Base-by-base conservation (phyloP, 176 grass and related monocot genomes). In the Otatea glauca region DNA sequence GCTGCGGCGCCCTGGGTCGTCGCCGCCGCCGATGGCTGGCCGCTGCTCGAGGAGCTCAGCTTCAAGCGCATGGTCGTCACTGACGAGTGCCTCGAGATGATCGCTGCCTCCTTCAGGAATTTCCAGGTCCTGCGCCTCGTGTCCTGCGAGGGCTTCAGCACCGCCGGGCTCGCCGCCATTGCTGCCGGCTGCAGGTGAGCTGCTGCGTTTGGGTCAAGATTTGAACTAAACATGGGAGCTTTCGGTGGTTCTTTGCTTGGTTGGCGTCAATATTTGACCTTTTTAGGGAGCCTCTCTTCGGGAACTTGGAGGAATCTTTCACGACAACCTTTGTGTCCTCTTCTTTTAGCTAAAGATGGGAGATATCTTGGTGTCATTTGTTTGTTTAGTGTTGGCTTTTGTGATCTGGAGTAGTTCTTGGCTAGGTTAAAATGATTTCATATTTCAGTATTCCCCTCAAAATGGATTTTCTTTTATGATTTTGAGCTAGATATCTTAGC, bases 31-130 rank as follows among this genome's bases (percentile, higher is more conserved):
- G 92, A 83, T 6, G 87, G 85, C 2, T 94, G 90, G 93, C 82
- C 93, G 79, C 82, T 83, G 37, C 90, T 94, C 44, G 92, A 94
- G 89, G 92, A 94, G 89, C 85, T 94, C 21, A 84, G 85, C 73
- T 82, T 94, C 68, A 94, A 94, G 82, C 77, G 92, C 81, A 94
- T 94, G 92, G 85, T 90, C 44, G 87, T 94, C 78, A 88, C 89
- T 49, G 92, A 94, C 79, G 92, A 94, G 39, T 94, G 92, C 78
- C 92, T 94, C 41, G 92, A 94, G 82, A 68, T 90, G 74, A 85
- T 92, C 29, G 89, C 92, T 11, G 75, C 89, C 2, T 92, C 84
- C 9, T 94, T 94, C 78, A 86, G 83, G 63, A 94, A 94, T 79
- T 88, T 94, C 74, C 86, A 89, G 75, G 90, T 88, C 13, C 90